Conservation (phyloP, 805 yeast species). For the Lachancea nothofagi region DNA sequence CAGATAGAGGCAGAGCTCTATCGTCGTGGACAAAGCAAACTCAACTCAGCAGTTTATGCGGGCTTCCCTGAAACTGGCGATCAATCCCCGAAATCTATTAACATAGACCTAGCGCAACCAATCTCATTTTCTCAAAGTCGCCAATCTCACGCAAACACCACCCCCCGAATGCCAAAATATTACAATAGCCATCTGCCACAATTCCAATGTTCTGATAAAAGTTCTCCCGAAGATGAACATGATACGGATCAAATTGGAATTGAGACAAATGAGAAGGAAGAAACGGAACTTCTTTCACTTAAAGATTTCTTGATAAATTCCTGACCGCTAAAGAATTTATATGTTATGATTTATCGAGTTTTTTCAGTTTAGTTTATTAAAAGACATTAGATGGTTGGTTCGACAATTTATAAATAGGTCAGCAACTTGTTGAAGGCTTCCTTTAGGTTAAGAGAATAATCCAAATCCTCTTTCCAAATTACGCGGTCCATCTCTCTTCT, state of each 20-base stretch:
- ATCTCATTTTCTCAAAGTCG: not conserved
- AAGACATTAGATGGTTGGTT: too few relatives aligned
- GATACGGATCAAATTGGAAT: not conserved
- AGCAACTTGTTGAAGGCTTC: conserved; percentile 15
- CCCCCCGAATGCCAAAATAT: not conserved
- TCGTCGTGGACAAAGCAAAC: conserved; percentile 14
- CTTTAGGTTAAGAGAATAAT: conserved; percentile 20
- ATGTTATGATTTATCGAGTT: not conserved
- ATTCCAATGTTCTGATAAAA: not conserved
- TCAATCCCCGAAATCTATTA: not conserved
- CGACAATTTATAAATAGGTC: conserved; percentile 11
- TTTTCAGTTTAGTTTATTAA: too few relatives aligned
- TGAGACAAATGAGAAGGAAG: not conserved
- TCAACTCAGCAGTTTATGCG: conserved; percentile 21
- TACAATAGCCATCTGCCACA: conserved; percentile 1
- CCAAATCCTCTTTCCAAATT: conserved; percentile 70
- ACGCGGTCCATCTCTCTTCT: conserved; percentile 72
- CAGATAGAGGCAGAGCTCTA: conserved; percentile 21
- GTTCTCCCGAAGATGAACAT: conserved; percentile 1
- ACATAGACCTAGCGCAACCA: not conserved
- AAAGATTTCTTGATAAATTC: conserved; percentile 4
- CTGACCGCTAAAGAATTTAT: not conserved
- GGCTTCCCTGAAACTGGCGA: conserved; percentile 22
- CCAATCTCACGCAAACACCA: not conserved
- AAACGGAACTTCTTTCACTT: not conserved